Evolutionary conservation across 192 early-diverging fungal species (phyloP), one percentile per base, ranked within the genome.

Genomic region (Podila horticola): DNA sequence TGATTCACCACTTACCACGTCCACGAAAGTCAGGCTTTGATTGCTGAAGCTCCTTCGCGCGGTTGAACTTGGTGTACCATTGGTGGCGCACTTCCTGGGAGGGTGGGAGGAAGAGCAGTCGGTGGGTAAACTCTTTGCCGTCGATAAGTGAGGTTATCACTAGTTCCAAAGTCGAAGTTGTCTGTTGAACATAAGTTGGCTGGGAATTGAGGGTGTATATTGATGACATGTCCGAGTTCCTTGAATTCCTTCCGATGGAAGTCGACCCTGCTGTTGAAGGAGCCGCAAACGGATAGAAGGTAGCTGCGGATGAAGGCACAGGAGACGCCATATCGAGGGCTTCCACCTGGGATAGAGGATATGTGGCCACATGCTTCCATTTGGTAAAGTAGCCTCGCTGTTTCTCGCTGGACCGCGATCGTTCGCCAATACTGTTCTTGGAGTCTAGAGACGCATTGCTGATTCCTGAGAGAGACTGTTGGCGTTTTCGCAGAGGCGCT

Each of bases 351-450:
- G 82, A 62, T 7, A 92, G 71, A 4, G 87, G 84, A 72, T 91
- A 92, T 33, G 79, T 84, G 22, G 90, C 86, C 51, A 90, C 89
- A 69, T 85, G 86, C 79, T 92, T 91, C 91, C 91, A 92, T 79
- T 91, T 91, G 49, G 90, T 91, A 82, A 86, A 92, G 72, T 92
- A 91, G 9, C 91, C 91, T 60, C 86, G 86, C 29, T 88, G 85
- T 36, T 84, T 79, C 24, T 86, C 83, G 50, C 88, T 90, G 58
- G 74, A 84, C 38, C 90, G 73, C 24, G 86, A 84, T 62, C 79
- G 82, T 17, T 69, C 28, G 15, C 79, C 85, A 36, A 72, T 75
- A 28, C 75, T 71, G 26, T 66, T 45, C 12, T 26, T 55, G 4
- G 69, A 83, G 19, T 69, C 74, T 5, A 71, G 31, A 26, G 64